Conservation (phyloP, 1,139 yeast species). For the Geotrichum siamense region DNA sequence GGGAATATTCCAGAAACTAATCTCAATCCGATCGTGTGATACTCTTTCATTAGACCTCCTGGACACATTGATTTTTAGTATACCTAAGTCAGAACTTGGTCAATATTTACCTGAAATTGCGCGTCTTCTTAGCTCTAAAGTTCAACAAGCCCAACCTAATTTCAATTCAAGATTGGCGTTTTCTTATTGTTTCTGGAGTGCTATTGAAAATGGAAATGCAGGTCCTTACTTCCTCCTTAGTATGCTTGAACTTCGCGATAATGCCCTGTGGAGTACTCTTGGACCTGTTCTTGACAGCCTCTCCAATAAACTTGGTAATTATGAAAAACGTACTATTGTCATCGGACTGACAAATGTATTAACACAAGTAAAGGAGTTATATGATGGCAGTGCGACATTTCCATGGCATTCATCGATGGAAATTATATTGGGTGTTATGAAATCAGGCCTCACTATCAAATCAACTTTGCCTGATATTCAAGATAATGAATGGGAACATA, state of each 20-base stretch:
- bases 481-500: conserved; percentile 40
- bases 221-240: conserved; percentile 49
- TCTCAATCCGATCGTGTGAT: conserved; percentile 79
- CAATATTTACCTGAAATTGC: conserved; percentile 69
- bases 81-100: conserved; percentile 46
- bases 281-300: conserved; percentile 56
- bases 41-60: conserved; percentile 76
- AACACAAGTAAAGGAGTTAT: conserved; percentile 37
- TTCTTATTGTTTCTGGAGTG: conserved; percentile 59
- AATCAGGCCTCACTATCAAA: conserved; percentile 28
- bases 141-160: conserved; percentile 74
- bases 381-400: conserved; percentile 28
- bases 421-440: conserved; percentile 34
- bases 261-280: conserved; percentile 28
- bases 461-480: conserved; percentile 44
- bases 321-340: conserved; percentile 68
- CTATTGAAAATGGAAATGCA: conserved; percentile 37
- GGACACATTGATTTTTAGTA: conserved; percentile 54
- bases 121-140: conserved; percentile 64
- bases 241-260: conserved; percentile 28
- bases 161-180: conserved; percentile 53
- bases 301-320: conserved; percentile 56
- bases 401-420: conserved; percentile 45
- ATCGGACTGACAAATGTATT: conserved; percentile 66
- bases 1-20: conserved; percentile 93